Evolutionary conservation across 441 rosid species (phyloP).

Genomic region (Jatropha multifida): DNA sequence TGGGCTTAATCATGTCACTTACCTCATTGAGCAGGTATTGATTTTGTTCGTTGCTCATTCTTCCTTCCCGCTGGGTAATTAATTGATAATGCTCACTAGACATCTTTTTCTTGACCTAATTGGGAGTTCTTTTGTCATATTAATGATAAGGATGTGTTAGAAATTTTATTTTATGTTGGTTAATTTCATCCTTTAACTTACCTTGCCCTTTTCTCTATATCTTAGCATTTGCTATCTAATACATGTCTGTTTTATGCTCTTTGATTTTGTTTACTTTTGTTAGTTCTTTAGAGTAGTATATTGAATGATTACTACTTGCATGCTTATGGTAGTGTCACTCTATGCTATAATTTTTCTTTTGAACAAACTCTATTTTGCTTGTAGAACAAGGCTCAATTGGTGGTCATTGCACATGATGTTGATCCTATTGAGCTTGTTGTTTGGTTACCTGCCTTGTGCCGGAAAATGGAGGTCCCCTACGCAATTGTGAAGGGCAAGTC

Average conservation of each 20-base stretch:
- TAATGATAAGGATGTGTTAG: not conserved
- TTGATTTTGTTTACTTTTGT: too few species aligned
- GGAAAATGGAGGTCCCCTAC: conserved; percentile 96
- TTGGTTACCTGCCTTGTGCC: conserved; percentile 89
- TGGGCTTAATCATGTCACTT: conserved; percentile 86
- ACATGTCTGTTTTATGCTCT: too few species aligned
- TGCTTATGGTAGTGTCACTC: not conserved
- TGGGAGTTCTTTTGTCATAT: not conserved
- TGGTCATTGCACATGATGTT: conserved; percentile 90
- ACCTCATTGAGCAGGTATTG: conserved; percentile 71
- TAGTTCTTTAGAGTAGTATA: not conserved
- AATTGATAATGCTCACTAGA: not conserved
- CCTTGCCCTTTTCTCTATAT: too few species aligned
- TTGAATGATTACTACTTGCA: not conserved
- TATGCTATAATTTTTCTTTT: not conserved
- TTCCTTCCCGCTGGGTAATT: not conserved
- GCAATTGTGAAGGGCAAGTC: conserved; percentile 94
- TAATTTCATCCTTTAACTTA: not conserved
- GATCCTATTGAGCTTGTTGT: conserved; percentile 94
- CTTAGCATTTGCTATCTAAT: too few species aligned
- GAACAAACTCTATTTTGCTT: not conserved
- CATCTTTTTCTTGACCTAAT: not conserved
- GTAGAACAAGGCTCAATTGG: conserved; percentile 91
- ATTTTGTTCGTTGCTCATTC: not conserved
- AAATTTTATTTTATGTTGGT: not conserved